phyloP scores from a whole-genome alignment of 2,329 filamentous ascomycete genomes.

The Eutypa lata region DNA sequence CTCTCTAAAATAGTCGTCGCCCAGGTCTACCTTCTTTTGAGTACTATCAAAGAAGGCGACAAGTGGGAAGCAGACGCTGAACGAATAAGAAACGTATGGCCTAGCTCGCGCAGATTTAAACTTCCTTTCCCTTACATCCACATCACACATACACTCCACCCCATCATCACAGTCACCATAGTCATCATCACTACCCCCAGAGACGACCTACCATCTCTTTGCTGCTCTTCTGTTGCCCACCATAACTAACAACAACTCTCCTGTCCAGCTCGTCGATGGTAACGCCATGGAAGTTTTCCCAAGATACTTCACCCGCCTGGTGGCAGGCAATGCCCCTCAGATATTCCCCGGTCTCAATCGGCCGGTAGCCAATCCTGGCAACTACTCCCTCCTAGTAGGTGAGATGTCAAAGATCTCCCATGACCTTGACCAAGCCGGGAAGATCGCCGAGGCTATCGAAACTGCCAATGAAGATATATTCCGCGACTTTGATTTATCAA shows the following conservation, averaged over 20 bases:
- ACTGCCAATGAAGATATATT: slow-evolving; percentile 89
- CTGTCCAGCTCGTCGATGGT: slow-evolving; percentile 81
- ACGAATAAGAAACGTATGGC: slow-evolving; percentile 81
- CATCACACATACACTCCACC: background rate
- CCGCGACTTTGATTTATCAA: slow-evolving; percentile 91
- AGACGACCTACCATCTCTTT: background rate
- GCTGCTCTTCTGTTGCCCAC: slow-evolving; percentile 3
- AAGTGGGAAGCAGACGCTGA: slow-evolving; percentile 93
- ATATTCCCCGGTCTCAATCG: slow-evolving; percentile 82
- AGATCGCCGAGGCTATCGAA: slow-evolving; percentile 92
- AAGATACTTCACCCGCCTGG: slow-evolving; percentile 90
- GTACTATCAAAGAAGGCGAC: slow-evolving; percentile 86
- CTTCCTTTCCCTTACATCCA: background rate
- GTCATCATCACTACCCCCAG: background rate
- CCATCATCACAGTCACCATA: background rate
- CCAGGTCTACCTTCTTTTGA: slow-evolving; percentile 90
- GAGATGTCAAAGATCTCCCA: slow-evolving; percentile 85
- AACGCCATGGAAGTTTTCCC: slow-evolving; percentile 99
- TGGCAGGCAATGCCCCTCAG: slow-evolving; percentile 85
- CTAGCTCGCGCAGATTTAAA: background rate
- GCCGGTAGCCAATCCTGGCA: slow-evolving; percentile 71
- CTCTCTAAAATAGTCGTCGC: slow-evolving; percentile 92
- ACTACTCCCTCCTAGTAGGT: slow-evolving; percentile 75
- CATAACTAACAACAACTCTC: slow-evolving; percentile 10
- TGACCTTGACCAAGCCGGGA: slow-evolving; percentile 78